These are phyloP conservation scores for Amaranthus palmeri DNA, from an alignment of 148 eudicot species.

Conservation along the genomic window DNA sequence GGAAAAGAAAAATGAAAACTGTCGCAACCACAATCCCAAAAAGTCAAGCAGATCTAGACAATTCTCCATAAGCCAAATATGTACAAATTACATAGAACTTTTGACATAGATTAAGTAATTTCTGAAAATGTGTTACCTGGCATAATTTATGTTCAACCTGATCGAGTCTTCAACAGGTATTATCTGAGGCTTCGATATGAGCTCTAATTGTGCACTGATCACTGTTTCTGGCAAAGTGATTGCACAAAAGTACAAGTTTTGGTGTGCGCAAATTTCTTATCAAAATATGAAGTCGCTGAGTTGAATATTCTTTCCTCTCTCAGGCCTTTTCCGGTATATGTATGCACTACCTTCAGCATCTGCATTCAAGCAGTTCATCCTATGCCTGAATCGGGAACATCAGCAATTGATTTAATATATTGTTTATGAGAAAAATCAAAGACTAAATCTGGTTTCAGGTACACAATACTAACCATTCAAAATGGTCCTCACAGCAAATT, in stretches of 20 bases:
- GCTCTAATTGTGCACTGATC: background rate
- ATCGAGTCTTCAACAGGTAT: background rate
- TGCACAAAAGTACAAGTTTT: background rate
- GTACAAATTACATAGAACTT: background rate
- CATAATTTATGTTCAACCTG: too few relatives aligned
- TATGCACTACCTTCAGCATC: slow-evolving; percentile 56
- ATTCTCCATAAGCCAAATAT: background rate
- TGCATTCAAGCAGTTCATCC: slow-evolving; percentile 72
- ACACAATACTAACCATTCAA: slow-evolving; percentile 50
- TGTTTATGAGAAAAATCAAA: background rate
- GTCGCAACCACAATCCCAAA: too few relatives aligned
- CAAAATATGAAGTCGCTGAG: slow-evolving; percentile 71
- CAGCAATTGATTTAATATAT: slow-evolving; percentile 1
- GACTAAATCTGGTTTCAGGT: background rate
- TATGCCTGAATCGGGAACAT: slow-evolving; percentile 51
- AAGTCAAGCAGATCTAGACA: background rate
- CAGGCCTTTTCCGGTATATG: slow-evolving; percentile 33
- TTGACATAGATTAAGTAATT: background rate
- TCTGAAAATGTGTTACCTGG: background rate
- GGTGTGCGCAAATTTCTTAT: slow-evolving; percentile 8
- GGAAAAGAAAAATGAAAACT: too few relatives aligned
- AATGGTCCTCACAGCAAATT: slow-evolving; percentile 90
- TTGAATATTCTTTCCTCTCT: slow-evolving; percentile 26
- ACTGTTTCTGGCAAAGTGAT: background rate
- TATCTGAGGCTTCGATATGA: background rate